Evolutionary conservation across 306 rosid genomes (phyloP).

Genomic region (Fragaria nilgerrensis): DNA sequence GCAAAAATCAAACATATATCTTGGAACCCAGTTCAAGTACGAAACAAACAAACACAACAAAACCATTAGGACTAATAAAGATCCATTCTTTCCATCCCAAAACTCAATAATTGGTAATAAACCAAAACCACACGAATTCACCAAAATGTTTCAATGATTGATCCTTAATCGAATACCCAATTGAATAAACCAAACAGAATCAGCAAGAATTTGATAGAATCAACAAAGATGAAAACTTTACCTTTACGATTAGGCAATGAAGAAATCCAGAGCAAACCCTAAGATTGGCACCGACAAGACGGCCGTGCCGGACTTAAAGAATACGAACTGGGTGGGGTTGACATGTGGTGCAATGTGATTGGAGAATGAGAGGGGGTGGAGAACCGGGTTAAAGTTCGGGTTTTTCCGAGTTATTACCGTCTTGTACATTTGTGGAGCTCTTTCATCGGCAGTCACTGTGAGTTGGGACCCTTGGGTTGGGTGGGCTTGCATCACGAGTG

Average conservation of each 20-base stretch:
- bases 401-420: slow-evolving; percentile 1
- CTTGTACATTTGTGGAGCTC: neutral
- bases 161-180: neutral
- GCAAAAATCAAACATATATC: neutral
- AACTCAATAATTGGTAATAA: neutral
- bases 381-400: neutral
- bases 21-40: neutral
- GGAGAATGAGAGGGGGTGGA: neutral
- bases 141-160: neutral
- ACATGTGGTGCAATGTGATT: slow-evolving; percentile 12
- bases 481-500: neutral
- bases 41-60: neutral
- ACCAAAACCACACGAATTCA: neutral
- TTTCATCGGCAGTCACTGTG: neutral
- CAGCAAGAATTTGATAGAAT: neutral
- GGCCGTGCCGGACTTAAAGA: neutral
- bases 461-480: neutral
- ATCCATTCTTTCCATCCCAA: neutral
- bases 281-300: neutral
- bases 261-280: neutral
- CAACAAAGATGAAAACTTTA: slow-evolving; percentile 1
- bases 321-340: neutral
- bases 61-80: neutral
- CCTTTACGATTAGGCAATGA: slow-evolving; percentile 9
- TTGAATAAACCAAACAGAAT: neutral